Conservation (phyloP, 2,329 filamentous ascomycete genomes). For the Cladophialophora carrionii region DNA sequence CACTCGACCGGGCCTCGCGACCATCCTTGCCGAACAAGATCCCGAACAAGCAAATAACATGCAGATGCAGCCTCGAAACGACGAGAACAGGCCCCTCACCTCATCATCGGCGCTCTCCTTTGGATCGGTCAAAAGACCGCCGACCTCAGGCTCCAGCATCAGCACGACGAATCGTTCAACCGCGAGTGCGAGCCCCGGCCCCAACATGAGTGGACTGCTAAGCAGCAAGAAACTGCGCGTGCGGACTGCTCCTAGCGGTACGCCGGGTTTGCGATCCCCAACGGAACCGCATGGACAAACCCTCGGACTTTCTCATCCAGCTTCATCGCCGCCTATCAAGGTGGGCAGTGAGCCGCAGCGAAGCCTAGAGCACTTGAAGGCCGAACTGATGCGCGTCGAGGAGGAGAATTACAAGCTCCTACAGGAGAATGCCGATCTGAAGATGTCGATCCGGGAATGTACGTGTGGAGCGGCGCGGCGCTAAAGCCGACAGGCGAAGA, state of each 20-base stretch:
- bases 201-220: constrained; percentile 12
- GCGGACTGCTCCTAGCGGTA: background rate
- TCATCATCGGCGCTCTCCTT: constrained; percentile 32
- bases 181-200: constrained; percentile 25
- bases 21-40: constrained; percentile 37
- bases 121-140: constrained; percentile 28
- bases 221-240: constrained; percentile 8
- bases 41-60: constrained; percentile 36
- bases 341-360: background rate
- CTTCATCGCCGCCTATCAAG: background rate
- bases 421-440: constrained; percentile 82
- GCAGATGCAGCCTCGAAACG: constrained; percentile 24
- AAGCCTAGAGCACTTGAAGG: constrained; percentile 33
- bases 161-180: constrained; percentile 30
- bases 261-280: background rate
- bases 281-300: background rate
- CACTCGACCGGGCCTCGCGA: constrained; percentile 31
- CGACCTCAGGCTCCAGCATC: constrained; percentile 31
- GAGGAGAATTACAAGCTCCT: constrained; percentile 59
- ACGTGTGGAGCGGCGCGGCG: constrained; percentile 30
- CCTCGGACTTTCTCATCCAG: background rate
- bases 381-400: constrained; percentile 39
- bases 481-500: background rate
- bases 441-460: constrained; percentile 66
- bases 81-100: constrained; percentile 37